Conservation (phyloP, 2,329 filamentous ascomycete genomes). For the Fusarium sororula region DNA sequence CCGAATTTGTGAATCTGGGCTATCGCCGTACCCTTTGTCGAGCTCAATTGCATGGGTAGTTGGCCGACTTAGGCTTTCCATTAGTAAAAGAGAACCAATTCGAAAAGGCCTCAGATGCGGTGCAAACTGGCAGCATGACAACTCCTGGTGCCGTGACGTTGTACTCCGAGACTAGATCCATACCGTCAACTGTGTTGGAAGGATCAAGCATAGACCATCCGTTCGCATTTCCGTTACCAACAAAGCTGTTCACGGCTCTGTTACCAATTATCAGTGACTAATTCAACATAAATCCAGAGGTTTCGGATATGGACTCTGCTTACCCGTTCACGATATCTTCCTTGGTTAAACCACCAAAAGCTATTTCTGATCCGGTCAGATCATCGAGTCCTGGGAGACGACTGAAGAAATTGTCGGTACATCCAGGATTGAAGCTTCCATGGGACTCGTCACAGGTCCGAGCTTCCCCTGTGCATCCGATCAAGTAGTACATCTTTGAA, state of each 20-base stretch:
- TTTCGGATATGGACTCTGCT: neutral
- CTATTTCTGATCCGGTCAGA: neutral
- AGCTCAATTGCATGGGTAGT: neutral
- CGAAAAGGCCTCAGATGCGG: neutral
- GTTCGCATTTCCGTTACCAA: neutral
- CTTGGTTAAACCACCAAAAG: neutral
- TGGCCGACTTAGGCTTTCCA: neutral
- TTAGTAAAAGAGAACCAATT: neutral
- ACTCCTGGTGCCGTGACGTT: neutral
- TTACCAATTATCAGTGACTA: neutral
- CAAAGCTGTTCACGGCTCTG: neutral
- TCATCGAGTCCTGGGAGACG: neutral
- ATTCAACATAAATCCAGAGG: neutral
- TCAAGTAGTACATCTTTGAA: neutral
- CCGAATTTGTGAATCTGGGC: fast-evolving
- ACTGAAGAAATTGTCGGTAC: neutral
- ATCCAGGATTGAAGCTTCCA: neutral
- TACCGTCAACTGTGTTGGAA: neutral
- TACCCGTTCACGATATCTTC: neutral
- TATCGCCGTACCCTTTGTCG: neutral
- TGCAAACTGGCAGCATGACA: neutral
- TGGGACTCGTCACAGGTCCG: neutral
- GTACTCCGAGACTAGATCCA: neutral
- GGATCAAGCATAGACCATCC: neutral
- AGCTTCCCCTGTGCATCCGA: neutral